phyloP scores from a whole-genome alignment of 2,329 filamentous ascomycete genomes.

The Sclerotiophoma versabilis region DNA sequence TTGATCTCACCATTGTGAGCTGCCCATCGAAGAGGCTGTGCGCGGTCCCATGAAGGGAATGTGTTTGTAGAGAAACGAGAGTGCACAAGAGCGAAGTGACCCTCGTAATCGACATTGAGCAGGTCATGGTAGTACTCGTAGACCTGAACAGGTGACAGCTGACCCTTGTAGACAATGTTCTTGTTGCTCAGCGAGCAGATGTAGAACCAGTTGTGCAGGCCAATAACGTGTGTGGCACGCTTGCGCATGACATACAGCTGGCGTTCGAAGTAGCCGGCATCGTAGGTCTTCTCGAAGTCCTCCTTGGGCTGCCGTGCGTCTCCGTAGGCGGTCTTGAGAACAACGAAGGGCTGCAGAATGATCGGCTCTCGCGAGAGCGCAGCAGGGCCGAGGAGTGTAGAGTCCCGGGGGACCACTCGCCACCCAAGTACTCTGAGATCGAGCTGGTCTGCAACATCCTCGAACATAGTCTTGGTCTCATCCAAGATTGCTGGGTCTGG shows the following conservation, averaged over 20 bases:
- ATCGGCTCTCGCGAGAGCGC: constrained; percentile 93
- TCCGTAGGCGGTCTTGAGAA: constrained; percentile 85
- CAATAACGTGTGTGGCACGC: constrained; percentile 91
- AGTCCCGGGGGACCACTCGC: constrained; percentile 95
- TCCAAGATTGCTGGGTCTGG: constrained; percentile 88
- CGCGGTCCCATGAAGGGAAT: constrained; percentile 97
- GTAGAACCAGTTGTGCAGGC: constrained; percentile 98
- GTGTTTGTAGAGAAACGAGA: constrained; percentile 98
- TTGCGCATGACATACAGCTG: constrained; percentile 95
- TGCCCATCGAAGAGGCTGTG: constrained; percentile 93
- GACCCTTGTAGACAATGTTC: constrained; percentile 99
- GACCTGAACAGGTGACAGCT: constrained; percentile 91
- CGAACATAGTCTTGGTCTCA: constrained; percentile 90
- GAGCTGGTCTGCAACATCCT: constrained; percentile 87
- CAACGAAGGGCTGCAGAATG: constrained; percentile 94
- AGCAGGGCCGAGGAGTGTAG: constrained; percentile 88
- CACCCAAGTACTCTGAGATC: constrained; percentile 92
- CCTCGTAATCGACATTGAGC: constrained; percentile 96
- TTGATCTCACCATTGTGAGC: constrained; percentile 99
- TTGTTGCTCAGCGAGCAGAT: constrained; percentile 95
- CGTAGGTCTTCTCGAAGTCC: constrained; percentile 80
- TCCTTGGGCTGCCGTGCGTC: constrained; percentile 77
- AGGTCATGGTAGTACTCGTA: constrained; percentile 98
- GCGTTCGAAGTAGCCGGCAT: constrained; percentile 85
- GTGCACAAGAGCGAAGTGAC: constrained; percentile 94